Conservation (phyloP, 345 rosid genomes). For the Psidium guajava region DNA sequence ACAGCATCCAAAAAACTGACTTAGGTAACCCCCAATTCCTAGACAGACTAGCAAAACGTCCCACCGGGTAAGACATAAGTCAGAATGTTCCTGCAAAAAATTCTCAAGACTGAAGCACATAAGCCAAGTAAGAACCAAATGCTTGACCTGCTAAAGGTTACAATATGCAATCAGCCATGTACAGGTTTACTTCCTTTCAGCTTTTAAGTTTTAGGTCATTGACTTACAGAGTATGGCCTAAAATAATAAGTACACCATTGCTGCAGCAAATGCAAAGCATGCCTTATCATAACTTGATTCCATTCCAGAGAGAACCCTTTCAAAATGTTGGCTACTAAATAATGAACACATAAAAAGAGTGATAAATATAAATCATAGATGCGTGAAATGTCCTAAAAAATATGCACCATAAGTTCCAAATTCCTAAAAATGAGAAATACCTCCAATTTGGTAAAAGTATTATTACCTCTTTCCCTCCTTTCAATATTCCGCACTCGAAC, state of each 20-base stretch:
- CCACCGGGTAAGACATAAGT: not conserved
- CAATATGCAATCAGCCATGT: not conserved
- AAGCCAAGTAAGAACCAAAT: not conserved
- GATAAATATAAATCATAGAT: not conserved
- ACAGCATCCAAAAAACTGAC: not conserved
- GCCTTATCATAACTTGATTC: not conserved
- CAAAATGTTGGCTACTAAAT: not conserved
- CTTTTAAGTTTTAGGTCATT: not conserved
- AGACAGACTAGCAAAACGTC: not conserved
- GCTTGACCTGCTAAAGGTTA: not conserved
- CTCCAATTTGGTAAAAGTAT: not conserved
- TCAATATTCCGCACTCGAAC: slow-evolving; percentile 78
- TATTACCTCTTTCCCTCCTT: slow-evolving; percentile 93
- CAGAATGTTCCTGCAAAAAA: not conserved
- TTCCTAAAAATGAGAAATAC: not conserved
- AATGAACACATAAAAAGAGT: not conserved
- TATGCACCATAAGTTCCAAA: not conserved
- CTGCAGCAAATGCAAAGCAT: not conserved
- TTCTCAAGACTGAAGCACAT: not conserved
- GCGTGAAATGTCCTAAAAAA: not conserved
- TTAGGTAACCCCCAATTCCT: not conserved
- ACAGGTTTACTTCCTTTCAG: not conserved
- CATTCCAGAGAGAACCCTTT: not conserved
- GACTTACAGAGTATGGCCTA: not conserved
- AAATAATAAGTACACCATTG: not conserved